Percentiles rank a stretch among this genome's conserved stretches.
phyloP scores from a whole-genome alignment of 2,329 filamentous ascomycete species.

The Neonectria magnoliae region DNA sequence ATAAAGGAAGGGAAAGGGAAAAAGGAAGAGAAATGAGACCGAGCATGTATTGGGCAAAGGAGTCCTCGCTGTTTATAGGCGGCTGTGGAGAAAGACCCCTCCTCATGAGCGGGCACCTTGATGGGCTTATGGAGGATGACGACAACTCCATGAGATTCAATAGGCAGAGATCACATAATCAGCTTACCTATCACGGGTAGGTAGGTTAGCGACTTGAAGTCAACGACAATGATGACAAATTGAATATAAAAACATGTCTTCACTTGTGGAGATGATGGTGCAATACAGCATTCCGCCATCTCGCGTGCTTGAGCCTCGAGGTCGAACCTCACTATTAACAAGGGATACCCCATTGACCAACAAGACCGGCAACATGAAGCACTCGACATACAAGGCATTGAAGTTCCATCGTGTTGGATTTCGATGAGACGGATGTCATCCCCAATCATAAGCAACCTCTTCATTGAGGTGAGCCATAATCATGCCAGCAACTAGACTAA shows the following conservation, averaged over 20 bases:
- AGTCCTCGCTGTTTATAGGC: constrained; percentile 16
- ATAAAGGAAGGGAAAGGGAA: constrained; percentile 10
- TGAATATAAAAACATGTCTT: neutral
- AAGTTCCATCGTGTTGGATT: neutral
- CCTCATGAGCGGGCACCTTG: constrained; percentile 16
- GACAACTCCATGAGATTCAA: constrained; percentile 10
- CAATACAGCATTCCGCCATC: neutral
- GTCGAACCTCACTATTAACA: neutral
- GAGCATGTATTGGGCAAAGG: neutral
- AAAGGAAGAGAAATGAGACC: neutral
- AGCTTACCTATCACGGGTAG: neutral
- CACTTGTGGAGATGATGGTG: neutral
- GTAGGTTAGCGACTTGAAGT: neutral
- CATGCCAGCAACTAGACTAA: neutral
- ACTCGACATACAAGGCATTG: too few relatives aligned
- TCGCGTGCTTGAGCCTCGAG: constrained; percentile 1
- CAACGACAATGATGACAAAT: constrained; percentile 16
- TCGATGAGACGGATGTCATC: neutral
- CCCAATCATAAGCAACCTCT: neutral
- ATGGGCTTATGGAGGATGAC: constrained; percentile 10
- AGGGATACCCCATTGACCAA: too few relatives aligned
- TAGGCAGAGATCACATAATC: neutral
- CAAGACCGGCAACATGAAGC: too few relatives aligned
- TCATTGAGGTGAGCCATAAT: neutral
- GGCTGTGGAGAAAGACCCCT: constrained; percentile 17